Conservation (phyloP, 2,329 filamentous ascomycete species). For the Talaromyces sp. region DNA sequence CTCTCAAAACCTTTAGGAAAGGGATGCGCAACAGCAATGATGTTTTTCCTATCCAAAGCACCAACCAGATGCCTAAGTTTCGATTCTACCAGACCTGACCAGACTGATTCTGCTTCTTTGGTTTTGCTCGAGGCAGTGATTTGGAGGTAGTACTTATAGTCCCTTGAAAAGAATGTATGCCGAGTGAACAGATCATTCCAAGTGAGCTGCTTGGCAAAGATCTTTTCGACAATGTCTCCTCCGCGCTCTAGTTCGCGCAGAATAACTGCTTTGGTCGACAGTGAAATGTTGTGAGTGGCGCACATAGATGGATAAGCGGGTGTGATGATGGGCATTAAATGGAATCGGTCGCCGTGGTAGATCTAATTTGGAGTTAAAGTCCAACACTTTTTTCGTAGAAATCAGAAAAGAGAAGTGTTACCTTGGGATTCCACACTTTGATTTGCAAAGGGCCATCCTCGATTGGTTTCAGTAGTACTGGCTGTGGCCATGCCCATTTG, state of each 20-base stretch:
- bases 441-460: conserved; percentile 76
- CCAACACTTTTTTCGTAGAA: not conserved
- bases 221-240: conserved; percentile 69
- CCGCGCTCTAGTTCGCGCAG: conserved; percentile 75
- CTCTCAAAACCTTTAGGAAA: conserved; percentile 93
- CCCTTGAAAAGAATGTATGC: conserved; percentile 87
- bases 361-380: conserved; percentile 44
- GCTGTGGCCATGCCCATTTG: conserved; percentile 89
- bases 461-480: conserved; percentile 83
- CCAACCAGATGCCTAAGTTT: conserved; percentile 82
- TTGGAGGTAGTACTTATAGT: conserved; percentile 93
- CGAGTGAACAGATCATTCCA: conserved; percentile 89
- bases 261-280: conserved; percentile 79
- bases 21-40: conserved; percentile 77
- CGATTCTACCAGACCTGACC: conserved; percentile 90
- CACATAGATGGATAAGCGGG: conserved; percentile 98
- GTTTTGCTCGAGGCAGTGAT: conserved; percentile 77
- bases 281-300: conserved; percentile 87
- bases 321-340: conserved; percentile 97
- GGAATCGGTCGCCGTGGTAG: conserved; percentile 73
- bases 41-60: conserved; percentile 72
- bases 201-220: conserved; percentile 67
- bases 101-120: conserved; percentile 77
- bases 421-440: conserved; percentile 90
- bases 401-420: conserved; percentile 38